Base-by-base conservation (phyloP, 2,329 filamentous ascomycete species). In the Aspergillus japonicus region DNA sequence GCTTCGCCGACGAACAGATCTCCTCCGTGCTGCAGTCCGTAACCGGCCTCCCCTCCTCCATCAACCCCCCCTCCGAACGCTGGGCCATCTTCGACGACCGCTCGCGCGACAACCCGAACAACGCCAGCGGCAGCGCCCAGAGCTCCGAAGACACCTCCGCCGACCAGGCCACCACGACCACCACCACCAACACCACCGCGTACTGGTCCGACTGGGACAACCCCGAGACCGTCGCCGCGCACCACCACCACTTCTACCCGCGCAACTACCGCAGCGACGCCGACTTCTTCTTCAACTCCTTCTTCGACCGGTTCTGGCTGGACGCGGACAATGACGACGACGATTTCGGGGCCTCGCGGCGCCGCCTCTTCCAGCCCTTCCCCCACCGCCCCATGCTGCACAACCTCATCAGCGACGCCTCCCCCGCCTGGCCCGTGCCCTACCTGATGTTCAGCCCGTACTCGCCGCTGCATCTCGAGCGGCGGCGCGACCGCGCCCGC, bases 1-100 rank as follows among this genome's bases (percentile, higher is more conserved):
- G 82, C 62, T 86, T 84, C 69, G 83, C 85, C 58, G 85, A 88
- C 66, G 80, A 82, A 50, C 82, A 84, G 58, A 79, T 87, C 65
- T 81, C 79, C 8, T 81, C 80, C 16, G 71, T 87, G 54, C 72
- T 87, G 57, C 81, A 82, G 62, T 79, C 79, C 19, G 73, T 86
- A 56, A 81, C 82, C 58, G 77, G 80, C 29, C 72, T 82, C 47
- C 74, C 81, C 19, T 74, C 77, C 4, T 60, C 72, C 11, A 64
- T 68, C 5, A 62, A 71, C 10, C 73, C 75, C 21, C 68, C 71
- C 12, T 54, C 69, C 24, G 69, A 71, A 52, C 68, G 67, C 47
- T 78, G 76, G 76, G 58, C 70, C 21, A 71, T 75, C 42, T 74
- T 76, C 31, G 62, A 64, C 6, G 68, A 75, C 35, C 69, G 62